Conservation (phyloP, 768 basidiomycete species). For the Leccinum incarnatum region DNA sequence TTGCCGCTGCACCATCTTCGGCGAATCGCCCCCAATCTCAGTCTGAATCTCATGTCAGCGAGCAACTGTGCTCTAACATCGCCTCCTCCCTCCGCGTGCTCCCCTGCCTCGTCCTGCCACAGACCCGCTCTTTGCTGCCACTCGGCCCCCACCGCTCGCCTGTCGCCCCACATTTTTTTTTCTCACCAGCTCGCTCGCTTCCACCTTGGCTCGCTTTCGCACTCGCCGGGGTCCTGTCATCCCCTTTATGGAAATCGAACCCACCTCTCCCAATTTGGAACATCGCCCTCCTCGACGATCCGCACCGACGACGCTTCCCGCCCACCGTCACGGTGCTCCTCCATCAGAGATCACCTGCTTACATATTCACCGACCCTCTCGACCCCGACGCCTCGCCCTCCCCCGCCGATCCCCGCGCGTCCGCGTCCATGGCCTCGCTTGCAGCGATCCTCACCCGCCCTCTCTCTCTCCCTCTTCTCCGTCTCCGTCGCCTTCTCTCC, state of each 20-base stretch:
- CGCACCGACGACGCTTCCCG: slow-evolving; percentile 25
- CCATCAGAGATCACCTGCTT: slow-evolving; percentile 16
- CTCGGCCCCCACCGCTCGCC: neutral
- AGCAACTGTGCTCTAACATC: slow-evolving; percentile 16
- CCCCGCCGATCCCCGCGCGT: slow-evolving; percentile 19
- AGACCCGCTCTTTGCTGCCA: slow-evolving; percentile 26
- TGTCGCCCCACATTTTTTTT: slow-evolving; percentile 5
- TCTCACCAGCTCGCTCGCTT: slow-evolving; percentile 25
- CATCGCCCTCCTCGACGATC: slow-evolving; percentile 27
- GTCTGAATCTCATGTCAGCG: slow-evolving; percentile 30
- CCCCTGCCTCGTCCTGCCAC: slow-evolving; percentile 22
- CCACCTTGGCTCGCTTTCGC: slow-evolving; percentile 28
- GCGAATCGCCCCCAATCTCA: slow-evolving; percentile 32
- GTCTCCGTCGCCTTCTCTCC: slow-evolving; percentile 13
- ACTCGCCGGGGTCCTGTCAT: slow-evolving; percentile 29
- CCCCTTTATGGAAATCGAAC: slow-evolving; percentile 23
- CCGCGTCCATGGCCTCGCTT: neutral
- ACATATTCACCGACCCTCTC: slow-evolving; percentile 26
- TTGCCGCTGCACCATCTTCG: slow-evolving; percentile 35
- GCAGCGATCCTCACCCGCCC: slow-evolving; percentile 6
- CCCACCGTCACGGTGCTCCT: slow-evolving; percentile 5
- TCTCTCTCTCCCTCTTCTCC: slow-evolving; percentile 9
- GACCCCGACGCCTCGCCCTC: slow-evolving; percentile 14
- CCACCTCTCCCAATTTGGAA: slow-evolving; percentile 14
- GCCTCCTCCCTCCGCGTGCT: slow-evolving; percentile 16